Evolutionary conservation across 257 asterid genomes (phyloP).

Genomic region (Osmanthus fragrans): DNA sequence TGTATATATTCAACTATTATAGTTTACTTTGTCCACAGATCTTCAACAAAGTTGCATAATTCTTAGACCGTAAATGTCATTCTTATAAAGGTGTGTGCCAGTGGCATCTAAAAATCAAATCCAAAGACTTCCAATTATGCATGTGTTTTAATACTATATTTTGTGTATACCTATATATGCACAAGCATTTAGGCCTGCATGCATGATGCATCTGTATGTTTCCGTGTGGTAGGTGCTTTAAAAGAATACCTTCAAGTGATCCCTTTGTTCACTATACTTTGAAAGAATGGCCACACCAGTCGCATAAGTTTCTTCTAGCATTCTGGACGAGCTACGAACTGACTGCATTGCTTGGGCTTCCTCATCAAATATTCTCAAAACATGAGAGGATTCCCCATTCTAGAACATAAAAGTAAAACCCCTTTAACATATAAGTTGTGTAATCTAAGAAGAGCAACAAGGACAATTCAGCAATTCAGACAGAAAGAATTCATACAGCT

Average conservation of each 20-base stretch:
- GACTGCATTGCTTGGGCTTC: conserved; percentile 79
- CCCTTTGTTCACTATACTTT: conserved; percentile 90
- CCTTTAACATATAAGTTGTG: conserved; percentile 19
- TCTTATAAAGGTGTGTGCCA: too few species aligned
- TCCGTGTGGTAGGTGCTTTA: background rate
- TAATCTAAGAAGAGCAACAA: conserved; percentile 3
- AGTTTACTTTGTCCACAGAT: background rate
- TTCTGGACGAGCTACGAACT: conserved; percentile 63
- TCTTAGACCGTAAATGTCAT: background rate
- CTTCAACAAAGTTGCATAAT: background rate
- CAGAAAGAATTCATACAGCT: conserved; percentile 52
- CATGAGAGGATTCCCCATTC: conserved; percentile 71
- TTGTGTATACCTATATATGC: too few species aligned
- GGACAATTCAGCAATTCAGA: background rate
- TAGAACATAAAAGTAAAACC: conserved; percentile 26
- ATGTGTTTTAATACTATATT: too few species aligned
- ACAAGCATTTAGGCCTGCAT: background rate
- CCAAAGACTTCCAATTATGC: too few species aligned
- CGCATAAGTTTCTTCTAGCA: conserved; percentile 77
- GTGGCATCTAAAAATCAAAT: too few species aligned
- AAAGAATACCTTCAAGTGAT: conserved; percentile 73
- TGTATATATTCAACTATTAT: background rate
- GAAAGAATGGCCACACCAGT: conserved; percentile 87
- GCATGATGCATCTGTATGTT: background rate
- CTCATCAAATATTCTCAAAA: conserved; percentile 70